These are phyloP conservation scores for Talaromyces borbonicus DNA, from an alignment of 495 filamentous ascomycete genomes.

Conservation along the genomic window DNA sequence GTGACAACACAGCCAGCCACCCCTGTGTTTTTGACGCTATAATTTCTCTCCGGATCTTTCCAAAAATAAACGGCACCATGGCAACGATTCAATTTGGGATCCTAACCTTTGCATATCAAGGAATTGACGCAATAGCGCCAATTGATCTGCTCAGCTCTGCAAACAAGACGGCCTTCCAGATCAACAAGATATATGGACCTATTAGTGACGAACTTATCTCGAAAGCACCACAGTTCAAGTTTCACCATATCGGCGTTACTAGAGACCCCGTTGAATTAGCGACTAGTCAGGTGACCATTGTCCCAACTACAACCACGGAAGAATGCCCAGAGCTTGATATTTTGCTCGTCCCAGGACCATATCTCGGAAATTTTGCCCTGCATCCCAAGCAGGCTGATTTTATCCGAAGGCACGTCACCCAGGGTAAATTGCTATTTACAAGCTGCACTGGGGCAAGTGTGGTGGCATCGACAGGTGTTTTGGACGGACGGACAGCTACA, in stretches of 20 bases:
- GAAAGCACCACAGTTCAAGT: slow-evolving; percentile 17
- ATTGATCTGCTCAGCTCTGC: slow-evolving; percentile 22
- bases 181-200: slow-evolving; percentile 10
- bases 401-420: slow-evolving; percentile 16
- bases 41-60: too few species aligned
- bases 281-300: slow-evolving; percentile 13
- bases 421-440: slow-evolving; percentile 16
- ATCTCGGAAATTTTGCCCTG: slow-evolving; percentile 10
- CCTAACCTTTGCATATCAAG: slow-evolving; percentile 20
- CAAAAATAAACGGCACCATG: slow-evolving; percentile 13
- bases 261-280: slow-evolving; percentile 16
- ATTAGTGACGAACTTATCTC: slow-evolving; percentile 6
- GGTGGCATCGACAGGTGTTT: slow-evolving; percentile 12
- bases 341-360: slow-evolving; percentile 18
- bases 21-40: neutral
- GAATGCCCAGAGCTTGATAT: slow-evolving; percentile 19
- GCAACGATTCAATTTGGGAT: slow-evolving; percentile 18
- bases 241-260: slow-evolving; percentile 25
- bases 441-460: slow-evolving; percentile 20
- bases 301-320: slow-evolving; percentile 19
- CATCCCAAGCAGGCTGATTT: slow-evolving; percentile 13
- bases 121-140: slow-evolving; percentile 23
- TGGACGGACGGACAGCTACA: slow-evolving; percentile 21
- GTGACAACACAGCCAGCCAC: too few species aligned
- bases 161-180: slow-evolving; percentile 8